A percentile compares a stretch with the other conserved stretches of the same genome.
phyloP scores from a whole-genome alignment of 2,329 filamentous ascomycete genomes.

The Cercospora sojina region DNA sequence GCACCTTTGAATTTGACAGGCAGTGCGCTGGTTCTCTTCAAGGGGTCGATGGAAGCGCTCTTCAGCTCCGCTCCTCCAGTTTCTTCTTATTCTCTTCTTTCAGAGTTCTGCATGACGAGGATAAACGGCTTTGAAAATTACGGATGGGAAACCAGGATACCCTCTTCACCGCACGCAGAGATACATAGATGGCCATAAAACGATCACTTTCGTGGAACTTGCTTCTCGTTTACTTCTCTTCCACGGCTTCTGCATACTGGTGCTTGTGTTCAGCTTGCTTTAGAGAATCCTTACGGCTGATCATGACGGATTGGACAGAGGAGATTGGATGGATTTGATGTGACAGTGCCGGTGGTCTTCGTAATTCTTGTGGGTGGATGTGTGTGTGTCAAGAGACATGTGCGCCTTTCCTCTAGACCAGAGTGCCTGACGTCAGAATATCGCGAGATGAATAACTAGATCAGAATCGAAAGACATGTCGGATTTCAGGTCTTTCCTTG shows the following conservation, averaged over 20 bases:
- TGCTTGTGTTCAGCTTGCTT: not conserved
- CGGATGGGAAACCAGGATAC: not conserved
- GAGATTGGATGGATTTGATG: not conserved
- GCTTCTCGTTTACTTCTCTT: not conserved
- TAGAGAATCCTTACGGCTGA: not conserved
- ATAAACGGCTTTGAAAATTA: not conserved
- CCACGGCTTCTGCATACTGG: not conserved
- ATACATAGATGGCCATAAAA: not conserved
- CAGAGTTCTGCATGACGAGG: not conserved
- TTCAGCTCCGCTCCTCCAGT: not conserved
- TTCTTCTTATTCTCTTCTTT: not conserved
- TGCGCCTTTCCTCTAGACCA: not conserved
- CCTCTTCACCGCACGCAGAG: not conserved
- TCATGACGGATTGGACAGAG: not conserved
- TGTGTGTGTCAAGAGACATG: not conserved
- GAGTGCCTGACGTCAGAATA: not conserved
- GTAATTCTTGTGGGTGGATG: not conserved
- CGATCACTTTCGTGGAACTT: not conserved
- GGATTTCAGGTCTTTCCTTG: not conserved
- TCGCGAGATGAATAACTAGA: not conserved
- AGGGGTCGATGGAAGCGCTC: not conserved
- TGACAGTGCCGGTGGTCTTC: not conserved
- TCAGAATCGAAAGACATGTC: not conserved
- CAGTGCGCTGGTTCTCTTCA: not conserved
- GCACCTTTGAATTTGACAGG: not conserved